Conservation (phyloP, 1,284 basidiomycete species). For the Cryptococcus floricola region DNA sequence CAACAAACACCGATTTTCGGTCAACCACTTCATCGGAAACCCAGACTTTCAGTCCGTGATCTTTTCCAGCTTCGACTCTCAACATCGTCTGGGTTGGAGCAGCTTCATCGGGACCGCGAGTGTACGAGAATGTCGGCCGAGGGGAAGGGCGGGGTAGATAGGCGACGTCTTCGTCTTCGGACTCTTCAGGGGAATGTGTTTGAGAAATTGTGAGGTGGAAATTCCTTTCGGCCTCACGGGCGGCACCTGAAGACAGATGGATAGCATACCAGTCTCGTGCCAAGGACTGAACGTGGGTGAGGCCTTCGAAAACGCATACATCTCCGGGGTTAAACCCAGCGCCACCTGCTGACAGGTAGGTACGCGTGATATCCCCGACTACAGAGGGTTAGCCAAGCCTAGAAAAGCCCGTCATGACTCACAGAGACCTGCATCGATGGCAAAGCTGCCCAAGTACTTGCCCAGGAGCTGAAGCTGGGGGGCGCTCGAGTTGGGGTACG, state of each 20-base stretch:
- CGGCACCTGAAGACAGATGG: conserved; percentile 57
- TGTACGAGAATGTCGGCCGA: conserved; percentile 14
- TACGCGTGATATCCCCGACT: conserved; percentile 71
- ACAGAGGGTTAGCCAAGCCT: background rate
- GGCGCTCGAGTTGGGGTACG: conserved; percentile 66
- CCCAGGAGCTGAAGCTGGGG: conserved; percentile 83
- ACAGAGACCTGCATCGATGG: conserved; percentile 44
- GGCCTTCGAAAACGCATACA: conserved; percentile 82
- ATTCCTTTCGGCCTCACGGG: conserved; percentile 57
- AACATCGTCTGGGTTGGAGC: background rate
- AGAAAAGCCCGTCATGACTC: conserved; percentile 17
- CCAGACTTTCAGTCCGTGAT: conserved; percentile 58
- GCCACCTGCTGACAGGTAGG: conserved; percentile 71
- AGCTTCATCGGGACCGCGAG: background rate
- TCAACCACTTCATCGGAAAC: conserved; percentile 74
- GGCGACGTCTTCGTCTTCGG: background rate
- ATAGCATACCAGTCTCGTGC: conserved; percentile 68
- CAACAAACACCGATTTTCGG: conserved; percentile 76
- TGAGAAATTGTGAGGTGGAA: background rate
- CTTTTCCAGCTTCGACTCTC: conserved; percentile 2
- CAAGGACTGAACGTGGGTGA: conserved; percentile 69
- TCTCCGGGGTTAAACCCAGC: conserved; percentile 68
- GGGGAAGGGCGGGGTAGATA: background rate
- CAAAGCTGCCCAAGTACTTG: conserved; percentile 71
- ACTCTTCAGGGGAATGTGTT: background rate